Conservation (phyloP, 2,329 filamentous ascomycete genomes). For the Fusarium sp. region DNA sequence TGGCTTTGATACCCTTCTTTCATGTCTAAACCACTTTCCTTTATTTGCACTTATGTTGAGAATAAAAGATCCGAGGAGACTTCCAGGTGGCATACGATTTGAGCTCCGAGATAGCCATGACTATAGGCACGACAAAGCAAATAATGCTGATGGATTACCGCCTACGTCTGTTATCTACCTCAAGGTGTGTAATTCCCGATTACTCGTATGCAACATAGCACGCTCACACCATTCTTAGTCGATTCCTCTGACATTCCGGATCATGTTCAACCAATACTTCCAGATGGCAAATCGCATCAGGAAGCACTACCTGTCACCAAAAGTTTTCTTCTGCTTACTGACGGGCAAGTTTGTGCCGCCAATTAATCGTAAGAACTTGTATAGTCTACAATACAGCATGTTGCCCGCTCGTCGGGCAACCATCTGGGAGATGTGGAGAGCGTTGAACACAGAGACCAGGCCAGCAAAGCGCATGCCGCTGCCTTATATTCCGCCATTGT, state of each 20-base stretch:
- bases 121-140: slow-evolving; percentile 50
- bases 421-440: slow-evolving; percentile 86
- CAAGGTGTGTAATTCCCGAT: slow-evolving; percentile 64
- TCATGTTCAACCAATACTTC: slow-evolving; percentile 98
- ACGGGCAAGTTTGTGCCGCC: slow-evolving; percentile 94
- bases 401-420: slow-evolving; percentile 82
- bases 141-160: slow-evolving; percentile 57
- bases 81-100: slow-evolving; percentile 89
- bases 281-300: slow-evolving; percentile 91
- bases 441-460: slow-evolving; percentile 63
- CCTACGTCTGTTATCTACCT: slow-evolving; percentile 85
- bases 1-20: slow-evolving; percentile 86
- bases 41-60: slow-evolving; percentile 96
- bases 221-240: slow-evolving; percentile 61
- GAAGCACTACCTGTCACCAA: slow-evolving; percentile 92
- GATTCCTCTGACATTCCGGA: slow-evolving; percentile 86
- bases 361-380: slow-evolving; percentile 92
- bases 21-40: slow-evolving; percentile 96
- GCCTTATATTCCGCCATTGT: slow-evolving; percentile 45
- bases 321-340: slow-evolving; percentile 85
- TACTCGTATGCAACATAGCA: background rate
- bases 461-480: slow-evolving; percentile 54
- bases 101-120: slow-evolving; percentile 80
- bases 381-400: slow-evolving; percentile 98
- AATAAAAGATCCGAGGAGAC: slow-evolving; percentile 87